Percentiles rank a stretch among this genome's conserved stretches.
Conservation (phyloP, 331 rosid genomes). For the Quercus tomentella region DNA sequence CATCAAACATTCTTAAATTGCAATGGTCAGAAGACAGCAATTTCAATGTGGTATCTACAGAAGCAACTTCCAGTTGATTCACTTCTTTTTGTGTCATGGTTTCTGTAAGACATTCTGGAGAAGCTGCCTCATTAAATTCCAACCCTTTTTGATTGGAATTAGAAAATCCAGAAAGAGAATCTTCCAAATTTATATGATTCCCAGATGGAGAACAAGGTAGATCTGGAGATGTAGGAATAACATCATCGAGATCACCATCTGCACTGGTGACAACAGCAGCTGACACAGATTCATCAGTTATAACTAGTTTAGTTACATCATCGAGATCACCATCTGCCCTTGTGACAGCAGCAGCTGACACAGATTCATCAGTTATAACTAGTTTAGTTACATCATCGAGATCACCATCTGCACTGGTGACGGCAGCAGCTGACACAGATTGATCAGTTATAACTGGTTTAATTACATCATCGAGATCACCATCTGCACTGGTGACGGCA, state of each 20-base stretch:
- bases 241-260: constrained; percentile 28
- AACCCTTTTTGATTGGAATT: constrained; percentile 25
- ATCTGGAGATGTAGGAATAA: constrained; percentile 20
- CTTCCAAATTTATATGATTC: constrained; percentile 26
- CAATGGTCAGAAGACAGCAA: constrained; percentile 19
- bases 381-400: constrained; percentile 20
- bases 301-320: constrained; percentile 20
- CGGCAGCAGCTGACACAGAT: constrained; percentile 23
- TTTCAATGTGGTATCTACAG: constrained; percentile 28
- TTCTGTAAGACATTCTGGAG: constrained; percentile 28
- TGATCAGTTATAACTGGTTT: constrained; percentile 23
- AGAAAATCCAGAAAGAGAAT: constrained; percentile 23
- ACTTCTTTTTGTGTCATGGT: constrained; percentile 22
- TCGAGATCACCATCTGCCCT: constrained; percentile 23
- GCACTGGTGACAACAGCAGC: constrained; percentile 20
- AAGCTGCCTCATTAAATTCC: constrained; percentile 37
- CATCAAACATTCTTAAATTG: constrained; percentile 23
- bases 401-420: constrained; percentile 19
- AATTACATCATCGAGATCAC: constrained; percentile 21
- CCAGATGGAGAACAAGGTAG: constrained; percentile 27
- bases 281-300: constrained; percentile 29
- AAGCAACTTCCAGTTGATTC: constrained; percentile 30
- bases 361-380: constrained; percentile 34
- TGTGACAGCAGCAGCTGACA: constrained; percentile 20
- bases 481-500: constrained; percentile 16